Evolutionary conservation across 345 rosid species (phyloP).

Genomic region (Pseudoturritis turrita): DNA sequence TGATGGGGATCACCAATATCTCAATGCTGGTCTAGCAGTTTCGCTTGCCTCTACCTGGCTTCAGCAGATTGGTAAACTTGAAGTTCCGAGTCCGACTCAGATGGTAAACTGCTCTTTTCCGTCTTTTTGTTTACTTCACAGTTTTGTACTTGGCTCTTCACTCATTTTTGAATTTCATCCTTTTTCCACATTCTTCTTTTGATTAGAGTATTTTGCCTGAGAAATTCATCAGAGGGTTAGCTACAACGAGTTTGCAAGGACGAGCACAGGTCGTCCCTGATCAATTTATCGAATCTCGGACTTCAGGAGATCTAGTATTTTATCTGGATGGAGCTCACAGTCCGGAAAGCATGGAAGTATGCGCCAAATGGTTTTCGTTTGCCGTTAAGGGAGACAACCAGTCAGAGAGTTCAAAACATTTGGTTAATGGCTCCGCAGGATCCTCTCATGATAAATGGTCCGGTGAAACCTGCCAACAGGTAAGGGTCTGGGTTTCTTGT

Average conservation of each 20-base stretch:
- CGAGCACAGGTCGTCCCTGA: conserved; percentile 89
- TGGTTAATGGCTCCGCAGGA: conserved; percentile 31
- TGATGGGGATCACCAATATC: conserved; percentile 89
- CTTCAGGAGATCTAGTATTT: conserved; percentile 59
- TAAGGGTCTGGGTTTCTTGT: conserved; percentile 16
- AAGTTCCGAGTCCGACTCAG: conserved; percentile 40
- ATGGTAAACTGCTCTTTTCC: conserved; percentile 37
- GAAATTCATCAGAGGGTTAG: conserved; percentile 76
- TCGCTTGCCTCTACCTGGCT: conserved; percentile 78
- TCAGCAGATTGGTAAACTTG: conserved; percentile 67
- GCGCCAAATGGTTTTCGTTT: conserved; percentile 85
- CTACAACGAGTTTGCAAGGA: conserved; percentile 83
- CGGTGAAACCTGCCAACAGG: conserved; percentile 55
- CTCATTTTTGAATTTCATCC: not conserved
- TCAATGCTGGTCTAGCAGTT: conserved; percentile 89
- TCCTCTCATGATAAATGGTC: conserved; percentile 32
- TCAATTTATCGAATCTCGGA: conserved; percentile 38
- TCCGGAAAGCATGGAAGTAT: conserved; percentile 95
- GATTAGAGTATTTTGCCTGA: conserved; percentile 68
- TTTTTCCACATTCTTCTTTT: conserved; percentile 15
- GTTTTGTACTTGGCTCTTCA: not conserved
- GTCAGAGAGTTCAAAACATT: conserved; percentile 28
- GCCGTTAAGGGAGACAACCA: conserved; percentile 51
- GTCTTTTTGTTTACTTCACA: conserved; percentile 1
- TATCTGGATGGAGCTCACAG: conserved; percentile 98